These are phyloP conservation scores for Pichia californica DNA, from an alignment of 805 yeast genomes.

Conservation along the genomic window DNA sequence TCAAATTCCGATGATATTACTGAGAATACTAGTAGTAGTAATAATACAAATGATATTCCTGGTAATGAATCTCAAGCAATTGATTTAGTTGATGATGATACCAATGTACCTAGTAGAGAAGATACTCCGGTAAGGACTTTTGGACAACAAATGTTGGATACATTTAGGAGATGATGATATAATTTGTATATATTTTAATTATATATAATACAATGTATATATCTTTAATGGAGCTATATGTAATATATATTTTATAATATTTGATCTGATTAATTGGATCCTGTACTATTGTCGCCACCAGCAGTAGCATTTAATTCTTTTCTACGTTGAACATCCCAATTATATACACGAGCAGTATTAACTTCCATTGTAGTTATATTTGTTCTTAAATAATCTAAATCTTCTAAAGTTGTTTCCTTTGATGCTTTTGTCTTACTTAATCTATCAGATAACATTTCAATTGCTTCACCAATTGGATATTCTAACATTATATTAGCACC, in stretches of 20 bases:
- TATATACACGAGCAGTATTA: slow-evolving; percentile 86
- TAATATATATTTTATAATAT: too few species aligned
- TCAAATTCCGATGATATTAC: neutral
- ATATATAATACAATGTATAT: too few species aligned
- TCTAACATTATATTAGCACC: slow-evolving; percentile 98
- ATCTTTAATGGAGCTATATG: too few species aligned
- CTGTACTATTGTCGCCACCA: neutral
- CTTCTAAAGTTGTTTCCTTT: slow-evolving; percentile 64
- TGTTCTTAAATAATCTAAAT: slow-evolving; percentile 74
- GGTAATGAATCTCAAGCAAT: slow-evolving; percentile 18
- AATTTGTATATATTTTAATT: too few species aligned
- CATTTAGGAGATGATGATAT: slow-evolving; percentile 42
- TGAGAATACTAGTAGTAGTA: slow-evolving; percentile 1
- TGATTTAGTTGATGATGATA: slow-evolving; percentile 4
- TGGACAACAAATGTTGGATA: slow-evolving; percentile 54
- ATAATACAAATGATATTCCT: slow-evolving; percentile 10
- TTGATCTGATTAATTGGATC: too few species aligned
- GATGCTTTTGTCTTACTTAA: slow-evolving; percentile 56
- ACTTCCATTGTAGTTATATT: slow-evolving; percentile 98
- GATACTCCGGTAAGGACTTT: slow-evolving; percentile 61
- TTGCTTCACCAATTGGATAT: slow-evolving; percentile 85
- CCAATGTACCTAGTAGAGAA: slow-evolving; percentile 27
- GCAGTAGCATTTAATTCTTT: slow-evolving; percentile 32
- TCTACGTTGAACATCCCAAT: slow-evolving; percentile 82
- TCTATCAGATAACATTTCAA: slow-evolving; percentile 56